A percentile compares a stretch with the other conserved stretches of the same genome.
These are phyloP conservation scores for Neonectria hederae DNA, from an alignment of 2,329 filamentous ascomycete genomes.

Conservation along the genomic window DNA sequence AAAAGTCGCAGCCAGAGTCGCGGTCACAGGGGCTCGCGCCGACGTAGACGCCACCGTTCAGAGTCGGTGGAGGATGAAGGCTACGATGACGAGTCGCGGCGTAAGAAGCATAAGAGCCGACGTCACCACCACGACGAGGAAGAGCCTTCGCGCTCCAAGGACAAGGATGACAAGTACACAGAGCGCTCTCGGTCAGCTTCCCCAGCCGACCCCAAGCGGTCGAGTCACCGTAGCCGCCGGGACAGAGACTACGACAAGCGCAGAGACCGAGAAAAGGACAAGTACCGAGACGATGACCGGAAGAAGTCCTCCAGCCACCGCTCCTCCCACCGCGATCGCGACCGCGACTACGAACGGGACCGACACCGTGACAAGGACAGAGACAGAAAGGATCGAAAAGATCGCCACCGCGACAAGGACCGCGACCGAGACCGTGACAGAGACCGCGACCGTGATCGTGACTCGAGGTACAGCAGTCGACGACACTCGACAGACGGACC, in stretches of 20 bases:
- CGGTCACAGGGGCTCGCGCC: slow-evolving; percentile 58
- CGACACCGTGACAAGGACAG: slow-evolving; percentile 51
- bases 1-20: slow-evolving; percentile 52
- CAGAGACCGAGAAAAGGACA: slow-evolving; percentile 56
- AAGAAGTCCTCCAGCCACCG: slow-evolving; percentile 52
- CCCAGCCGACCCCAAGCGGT: slow-evolving; percentile 64
- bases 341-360: slow-evolving; percentile 51
- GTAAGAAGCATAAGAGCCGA: slow-evolving; percentile 60
- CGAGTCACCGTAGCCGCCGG: slow-evolving; percentile 68
- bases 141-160: slow-evolving; percentile 50
- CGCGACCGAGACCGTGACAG: slow-evolving; percentile 48
- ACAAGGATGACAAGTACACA: slow-evolving; percentile 54
- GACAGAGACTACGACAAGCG: slow-evolving; percentile 60
- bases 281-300: slow-evolving; percentile 56
- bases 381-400: slow-evolving; percentile 52
- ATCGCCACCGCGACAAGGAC: slow-evolving; percentile 47
- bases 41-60: slow-evolving; percentile 66
- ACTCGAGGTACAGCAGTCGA: slow-evolving; percentile 46
- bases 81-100: slow-evolving; percentile 57
- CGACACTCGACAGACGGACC: slow-evolving; percentile 41
- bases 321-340: slow-evolving; percentile 56
- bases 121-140: slow-evolving; percentile 57
- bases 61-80: slow-evolving; percentile 60
- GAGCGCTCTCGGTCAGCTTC: slow-evolving; percentile 73
- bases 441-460: slow-evolving; percentile 45